Evolutionary conservation across 441 rosid genomes (phyloP), one percentile per base, ranked within the genome.

Genomic region (Erysimum cheiri): DNA sequence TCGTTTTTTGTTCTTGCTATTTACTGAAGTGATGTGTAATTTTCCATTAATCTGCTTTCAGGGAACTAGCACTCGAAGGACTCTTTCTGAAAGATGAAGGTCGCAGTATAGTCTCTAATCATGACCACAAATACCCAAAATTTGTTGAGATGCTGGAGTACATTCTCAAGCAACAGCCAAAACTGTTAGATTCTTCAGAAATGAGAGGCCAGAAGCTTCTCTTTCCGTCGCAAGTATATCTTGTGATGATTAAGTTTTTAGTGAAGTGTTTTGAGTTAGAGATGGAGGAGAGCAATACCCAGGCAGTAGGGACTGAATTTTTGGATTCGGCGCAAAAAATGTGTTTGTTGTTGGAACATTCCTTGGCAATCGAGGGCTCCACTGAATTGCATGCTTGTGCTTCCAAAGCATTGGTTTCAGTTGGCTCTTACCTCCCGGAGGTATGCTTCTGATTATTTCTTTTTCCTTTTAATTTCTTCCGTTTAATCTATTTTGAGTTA

Each of bases 11-110:
- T 57, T 69, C 33, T 49, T 56, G 48, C 35, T 56, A 29, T 39
- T 10, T 61, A 47, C 55, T 9, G 43, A 57, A 47, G 22, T 49
- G 64, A 8, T 60, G 47, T 37, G 41, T 67, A 35, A 32, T 67
- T 33, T 9, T 40, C 11, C 24, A 26, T 64, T 26, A 64, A 49
- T 62, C 55, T 29, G 52, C 74, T 66, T 77, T 56, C 63, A 95
- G 99, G 85, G 99, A 95, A 83, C 80, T 95, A 85, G 98, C 98
- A 72, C 85, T 89, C 26, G 95, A 90, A 84, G 96, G 98, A 64
- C 83, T 95, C 62, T 90, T 85, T 83, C 94, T 83, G 57, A 89
- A 85, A 77, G 89, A 82, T 69, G 86, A 80, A 77, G 78, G 82
- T 67, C 85, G 24, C 64, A 72, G 55, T 41, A 64, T 63, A 48